These are phyloP conservation scores for Pleurotus tuoliensis DNA, from an alignment of 768 basidiomycete species.

Conservation along the genomic window DNA sequence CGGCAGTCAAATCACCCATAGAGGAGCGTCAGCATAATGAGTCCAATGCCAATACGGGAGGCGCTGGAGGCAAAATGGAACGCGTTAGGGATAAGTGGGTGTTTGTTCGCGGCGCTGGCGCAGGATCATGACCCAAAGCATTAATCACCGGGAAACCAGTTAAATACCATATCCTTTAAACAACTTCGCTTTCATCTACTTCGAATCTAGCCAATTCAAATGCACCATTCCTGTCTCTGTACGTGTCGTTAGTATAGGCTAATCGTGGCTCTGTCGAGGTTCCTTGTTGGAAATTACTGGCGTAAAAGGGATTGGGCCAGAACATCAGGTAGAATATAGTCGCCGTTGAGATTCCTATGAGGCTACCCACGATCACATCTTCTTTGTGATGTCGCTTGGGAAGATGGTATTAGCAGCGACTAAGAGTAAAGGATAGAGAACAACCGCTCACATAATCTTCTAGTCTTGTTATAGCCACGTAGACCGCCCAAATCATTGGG, in stretches of 20 bases:
- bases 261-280: slow-evolving; percentile 35
- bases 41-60: slow-evolving; percentile 14
- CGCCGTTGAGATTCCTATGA: slow-evolving; percentile 52
- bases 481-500: slow-evolving; percentile 53
- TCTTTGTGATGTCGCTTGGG: slow-evolving; percentile 63
- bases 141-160: slow-evolving; percentile 10
- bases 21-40: slow-evolving; percentile 11
- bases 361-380: slow-evolving; percentile 61
- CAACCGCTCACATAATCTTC: slow-evolving; percentile 57
- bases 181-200: slow-evolving; percentile 33
- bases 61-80: slow-evolving; percentile 57
- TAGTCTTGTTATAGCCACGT: slow-evolving; percentile 58
- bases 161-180: slow-evolving; percentile 29
- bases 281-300: slow-evolving; percentile 28
- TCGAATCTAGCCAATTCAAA: slow-evolving; percentile 48
- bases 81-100: slow-evolving; percentile 70
- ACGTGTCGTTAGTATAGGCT: slow-evolving; percentile 30
- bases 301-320: slow-evolving; percentile 60
- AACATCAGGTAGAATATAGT: slow-evolving; percentile 53
- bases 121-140: slow-evolving; percentile 14
- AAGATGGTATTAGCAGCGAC: background rate
- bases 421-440: background rate
- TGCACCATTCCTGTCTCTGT: slow-evolving; percentile 23
- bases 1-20: background rate
- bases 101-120: slow-evolving; percentile 46